A percentile compares a stretch with the other conserved stretches of the same genome.
Evolutionary conservation across 495 filamentous ascomycete genomes (phyloP).

Genomic region (Hypoxylon subgilvum): DNA sequence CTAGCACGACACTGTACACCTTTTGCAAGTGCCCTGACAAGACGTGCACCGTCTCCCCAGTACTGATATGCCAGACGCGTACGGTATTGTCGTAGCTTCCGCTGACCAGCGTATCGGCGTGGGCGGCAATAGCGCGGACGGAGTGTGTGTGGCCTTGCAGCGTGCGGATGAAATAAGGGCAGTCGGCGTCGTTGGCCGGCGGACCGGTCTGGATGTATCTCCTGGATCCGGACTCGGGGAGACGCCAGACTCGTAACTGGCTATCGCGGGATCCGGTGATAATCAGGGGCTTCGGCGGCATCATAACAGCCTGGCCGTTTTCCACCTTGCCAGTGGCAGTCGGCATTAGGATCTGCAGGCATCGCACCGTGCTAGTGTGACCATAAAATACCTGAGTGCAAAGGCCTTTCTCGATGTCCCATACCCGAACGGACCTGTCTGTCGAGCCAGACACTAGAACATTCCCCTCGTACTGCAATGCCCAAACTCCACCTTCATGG

Average conservation of each 20-base stretch:
- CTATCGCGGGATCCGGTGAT: conserved; percentile 98
- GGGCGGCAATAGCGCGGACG: conserved; percentile 95
- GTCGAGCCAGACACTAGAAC: conserved; percentile 95
- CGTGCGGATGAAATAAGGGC: conserved; percentile 90
- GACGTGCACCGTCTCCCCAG: conserved; percentile 86
- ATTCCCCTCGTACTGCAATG: conserved; percentile 94
- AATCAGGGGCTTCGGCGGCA: conserved; percentile 91
- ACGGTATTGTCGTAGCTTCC: conserved; percentile 97
- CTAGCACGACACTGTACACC: conserved; percentile 96
- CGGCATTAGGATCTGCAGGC: conserved; percentile 92
- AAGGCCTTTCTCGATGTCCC: conserved; percentile 90
- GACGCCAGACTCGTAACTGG: conserved; percentile 91
- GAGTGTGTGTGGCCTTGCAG: conserved; percentile 89
- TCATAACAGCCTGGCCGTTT: conserved; percentile 80
- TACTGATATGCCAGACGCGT: conserved; percentile 96
- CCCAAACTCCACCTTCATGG: conserved; percentile 98
- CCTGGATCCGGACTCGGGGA: conserved; percentile 79
- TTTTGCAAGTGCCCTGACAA: conserved; percentile 89
- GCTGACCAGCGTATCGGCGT: conserved; percentile 96
- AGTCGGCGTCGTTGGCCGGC: conserved; percentile 79
- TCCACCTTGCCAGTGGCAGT: conserved; percentile 71
- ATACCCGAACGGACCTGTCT: conserved; percentile 92
- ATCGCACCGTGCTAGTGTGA: conserved; percentile 96
- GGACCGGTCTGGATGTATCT: conserved; percentile 77
- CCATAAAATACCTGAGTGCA: conserved; percentile 97